Evolutionary conservation across 225 moss, liverwort and hornwort genomes (phyloP), one percentile per base, ranked within the genome.

Genomic region (Lunularia cruciata): DNA sequence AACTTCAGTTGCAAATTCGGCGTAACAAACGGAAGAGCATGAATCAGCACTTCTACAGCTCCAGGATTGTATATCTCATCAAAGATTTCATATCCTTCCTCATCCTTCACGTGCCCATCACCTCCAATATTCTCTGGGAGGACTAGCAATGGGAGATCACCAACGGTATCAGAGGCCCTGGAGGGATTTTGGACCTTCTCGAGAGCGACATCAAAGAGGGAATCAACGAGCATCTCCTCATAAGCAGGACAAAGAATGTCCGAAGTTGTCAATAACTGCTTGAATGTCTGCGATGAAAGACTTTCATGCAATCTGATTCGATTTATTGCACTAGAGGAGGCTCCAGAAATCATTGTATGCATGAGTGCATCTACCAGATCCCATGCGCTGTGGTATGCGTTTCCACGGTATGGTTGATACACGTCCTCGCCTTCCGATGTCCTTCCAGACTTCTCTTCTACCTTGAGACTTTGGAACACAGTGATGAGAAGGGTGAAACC

Each of bases 171-270:
- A 79, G 27, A 72, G 65, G 66, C 76, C 76, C 72, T 89, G 70
- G 72, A 85, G 81, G 87, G 81, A 38, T 79, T 86, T 63, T 84
- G 79, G 46, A 84, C 81, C 77, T 80, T 83, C 76, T 98, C 93
- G 33, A 98, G 80, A 37, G 98, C 98, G 61, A 98, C 60, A 84
- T 93, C 85, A 42, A 98, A 89, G 39, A 98, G 67, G 51, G 83
- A 81, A 79, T 86, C 86, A 23, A 76, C 85, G 60, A 91, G 67
- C 28, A 73, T 78, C 51, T 98, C 91, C 74, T 98, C 98, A 64
- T 87, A 89, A 40, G 85, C 86, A 65, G 72, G 72, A 61, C 78
- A 81, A 33, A 98, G 56, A 34, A 93, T 60, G 63, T 81, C 85
- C 10, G 93, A 91, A 38, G 71, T 76, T 16, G 70, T 67, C 63